A percentile compares a stretch with the other conserved stretches of the same genome.
Evolutionary conservation across 441 rosid genomes (phyloP).

Genomic region (Euphorbia schlechtendalii): DNA sequence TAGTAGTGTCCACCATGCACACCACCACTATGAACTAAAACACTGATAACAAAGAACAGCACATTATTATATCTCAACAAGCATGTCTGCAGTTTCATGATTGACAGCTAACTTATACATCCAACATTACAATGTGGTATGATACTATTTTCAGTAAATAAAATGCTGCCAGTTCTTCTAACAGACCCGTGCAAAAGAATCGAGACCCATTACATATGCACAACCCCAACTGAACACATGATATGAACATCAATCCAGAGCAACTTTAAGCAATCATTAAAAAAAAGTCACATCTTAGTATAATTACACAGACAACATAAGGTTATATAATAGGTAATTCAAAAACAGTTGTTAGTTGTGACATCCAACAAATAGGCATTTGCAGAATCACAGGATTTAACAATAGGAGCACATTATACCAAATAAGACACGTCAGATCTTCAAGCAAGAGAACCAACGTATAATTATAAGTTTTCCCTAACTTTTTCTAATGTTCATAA

Average conservation of each 20-base stretch:
- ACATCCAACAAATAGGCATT: neutral
- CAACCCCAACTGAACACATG: neutral
- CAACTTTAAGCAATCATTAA: neutral
- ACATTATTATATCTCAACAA: neutral
- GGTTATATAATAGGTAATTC: neutral
- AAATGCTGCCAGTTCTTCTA: no score
- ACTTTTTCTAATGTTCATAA: neutral
- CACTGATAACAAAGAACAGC: slow-evolving; percentile 38
- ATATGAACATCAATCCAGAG: neutral
- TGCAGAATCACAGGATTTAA: neutral
- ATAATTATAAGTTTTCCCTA: neutral
- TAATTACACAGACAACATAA: neutral
- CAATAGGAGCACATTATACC: neutral
- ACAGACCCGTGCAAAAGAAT: no score
- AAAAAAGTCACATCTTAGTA: no score
- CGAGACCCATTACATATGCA: neutral
- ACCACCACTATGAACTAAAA: slow-evolving; percentile 88
- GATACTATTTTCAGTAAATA: neutral
- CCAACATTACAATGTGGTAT: neutral
- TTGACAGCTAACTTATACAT: neutral
- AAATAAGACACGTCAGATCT: neutral
- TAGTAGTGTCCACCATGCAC: slow-evolving; percentile 93
- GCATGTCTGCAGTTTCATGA: neutral
- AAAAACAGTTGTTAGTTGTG: neutral
- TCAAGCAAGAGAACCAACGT: neutral